These are phyloP conservation scores for Endothia cerciana DNA, from an alignment of 2,329 filamentous ascomycete genomes.

Conservation along the genomic window DNA sequence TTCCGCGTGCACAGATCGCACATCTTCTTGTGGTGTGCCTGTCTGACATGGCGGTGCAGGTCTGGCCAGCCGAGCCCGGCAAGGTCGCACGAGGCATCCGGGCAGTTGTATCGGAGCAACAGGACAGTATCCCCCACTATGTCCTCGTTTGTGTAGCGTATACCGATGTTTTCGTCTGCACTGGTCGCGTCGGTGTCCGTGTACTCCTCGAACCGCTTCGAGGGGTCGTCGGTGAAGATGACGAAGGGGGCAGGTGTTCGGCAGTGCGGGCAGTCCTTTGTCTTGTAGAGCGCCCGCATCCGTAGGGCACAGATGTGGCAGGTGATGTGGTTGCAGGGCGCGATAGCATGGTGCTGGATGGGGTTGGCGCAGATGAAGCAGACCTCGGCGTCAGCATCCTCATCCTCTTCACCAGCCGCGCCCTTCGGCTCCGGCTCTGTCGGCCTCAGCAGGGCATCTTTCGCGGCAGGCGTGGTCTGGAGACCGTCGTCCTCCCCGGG, in stretches of 20 bases:
- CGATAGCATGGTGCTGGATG: constrained; percentile 83
- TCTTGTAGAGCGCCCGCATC: constrained; percentile 93
- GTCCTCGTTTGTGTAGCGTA: constrained; percentile 85
- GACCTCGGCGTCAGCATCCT: constrained; percentile 70
- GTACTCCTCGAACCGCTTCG: constrained; percentile 88
- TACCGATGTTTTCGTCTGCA: constrained; percentile 83
- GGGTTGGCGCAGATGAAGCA: constrained; percentile 98
- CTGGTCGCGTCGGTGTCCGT: constrained; percentile 71
- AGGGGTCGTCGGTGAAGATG: constrained; percentile 85
- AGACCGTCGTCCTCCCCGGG: constrained; percentile 20
- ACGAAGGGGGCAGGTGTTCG: constrained; percentile 79
- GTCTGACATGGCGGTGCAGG: constrained; percentile 76
- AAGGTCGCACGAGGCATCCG: constrained; percentile 77
- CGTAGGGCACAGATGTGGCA: constrained; percentile 95
- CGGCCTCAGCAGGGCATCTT: constrained; percentile 20
- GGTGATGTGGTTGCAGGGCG: constrained; percentile 93
- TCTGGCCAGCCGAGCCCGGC: constrained; percentile 71
- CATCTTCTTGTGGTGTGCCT: constrained; percentile 83
- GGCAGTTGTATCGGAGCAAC: constrained; percentile 91
- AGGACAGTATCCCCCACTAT: constrained; percentile 91
- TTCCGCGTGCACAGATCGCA: constrained; percentile 88
- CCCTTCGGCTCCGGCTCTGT: constrained; percentile 19
- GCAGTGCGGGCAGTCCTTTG: constrained; percentile 94
- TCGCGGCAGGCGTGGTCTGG: constrained; percentile 20
- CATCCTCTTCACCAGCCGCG: constrained; percentile 25